phyloP scores from a whole-genome alignment of 805 yeast genomes.

The Cyberlindnera misumaiensis region DNA sequence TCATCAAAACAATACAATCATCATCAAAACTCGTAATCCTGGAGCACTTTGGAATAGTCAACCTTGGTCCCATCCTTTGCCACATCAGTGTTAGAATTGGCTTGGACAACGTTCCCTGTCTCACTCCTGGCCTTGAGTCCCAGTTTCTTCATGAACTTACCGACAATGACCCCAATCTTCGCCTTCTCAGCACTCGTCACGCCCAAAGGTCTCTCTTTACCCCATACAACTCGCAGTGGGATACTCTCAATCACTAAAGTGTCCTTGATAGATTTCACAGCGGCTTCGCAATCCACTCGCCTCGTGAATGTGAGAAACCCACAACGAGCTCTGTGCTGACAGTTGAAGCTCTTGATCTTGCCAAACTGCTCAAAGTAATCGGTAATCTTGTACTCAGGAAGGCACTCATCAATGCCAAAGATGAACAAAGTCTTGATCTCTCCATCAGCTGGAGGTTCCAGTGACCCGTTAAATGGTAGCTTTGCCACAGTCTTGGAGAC shows the following conservation, averaged over 20 bases:
- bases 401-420: slow-evolving; percentile 62
- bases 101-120: too few species aligned
- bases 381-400: slow-evolving; percentile 57
- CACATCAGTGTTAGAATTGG: slow-evolving; percentile 1
- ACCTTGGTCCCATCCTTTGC: not conserved
- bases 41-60: slow-evolving; percentile 3
- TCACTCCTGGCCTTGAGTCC: too few species aligned
- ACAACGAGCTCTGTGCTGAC: slow-evolving; percentile 53
- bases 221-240: slow-evolving; percentile 53
- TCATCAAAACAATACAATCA: not conserved
- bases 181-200: slow-evolving; percentile 35
- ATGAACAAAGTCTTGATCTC: slow-evolving; percentile 56
- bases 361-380: slow-evolving; percentile 44
- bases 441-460: slow-evolving; percentile 35
- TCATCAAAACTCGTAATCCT: slow-evolving; percentile 7
- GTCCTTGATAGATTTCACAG: slow-evolving; percentile 31
- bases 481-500: slow-evolving; percentile 45
- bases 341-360: slow-evolving; percentile 37
- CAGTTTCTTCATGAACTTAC: slow-evolving; percentile 45
- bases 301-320: slow-evolving; percentile 55
- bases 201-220: slow-evolving; percentile 39
- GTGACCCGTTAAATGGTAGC: slow-evolving; percentile 65
- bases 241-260: slow-evolving; percentile 28
- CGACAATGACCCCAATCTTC: slow-evolving; percentile 44
- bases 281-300: slow-evolving; percentile 42